These are phyloP conservation scores for Mortierella sp. DNA, from an alignment of 371 early-diverging fungal genomes.

Conservation along the genomic window DNA sequence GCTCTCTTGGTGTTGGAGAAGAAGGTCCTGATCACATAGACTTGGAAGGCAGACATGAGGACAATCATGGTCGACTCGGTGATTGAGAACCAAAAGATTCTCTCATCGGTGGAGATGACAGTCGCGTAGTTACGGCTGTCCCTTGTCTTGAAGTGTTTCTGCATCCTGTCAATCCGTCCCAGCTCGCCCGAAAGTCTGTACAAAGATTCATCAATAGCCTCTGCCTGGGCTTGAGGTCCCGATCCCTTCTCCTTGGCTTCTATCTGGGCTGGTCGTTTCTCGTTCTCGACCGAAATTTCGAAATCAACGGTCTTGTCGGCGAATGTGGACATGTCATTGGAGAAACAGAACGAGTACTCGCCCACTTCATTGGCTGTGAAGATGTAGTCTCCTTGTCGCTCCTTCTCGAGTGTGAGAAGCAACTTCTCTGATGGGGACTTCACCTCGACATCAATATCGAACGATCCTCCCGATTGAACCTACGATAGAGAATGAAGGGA, in stretches of 20 bases:
- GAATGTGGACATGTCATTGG: conserved; percentile 89
- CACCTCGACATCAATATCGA: conserved; percentile 91
- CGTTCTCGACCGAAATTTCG: conserved; percentile 89
- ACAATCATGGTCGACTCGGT: conserved; percentile 80
- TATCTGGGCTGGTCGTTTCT: conserved; percentile 59
- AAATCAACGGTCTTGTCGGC: conserved; percentile 93
- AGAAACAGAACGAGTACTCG: conserved; percentile 94
- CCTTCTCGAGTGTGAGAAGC: conserved; percentile 77
- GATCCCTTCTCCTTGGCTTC: conserved; percentile 47
- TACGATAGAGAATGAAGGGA: conserved; percentile 36
- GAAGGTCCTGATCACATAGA: conserved; percentile 83
- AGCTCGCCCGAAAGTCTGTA: conserved; percentile 67
- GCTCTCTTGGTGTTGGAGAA: conserved; percentile 73
- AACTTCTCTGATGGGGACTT: conserved; percentile 71
- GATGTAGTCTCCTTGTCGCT: conserved; percentile 93
- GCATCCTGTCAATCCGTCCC: conserved; percentile 74
- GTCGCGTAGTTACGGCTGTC: conserved; percentile 91
- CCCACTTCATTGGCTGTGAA: conserved; percentile 84
- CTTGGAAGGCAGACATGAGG: conserved; percentile 85
- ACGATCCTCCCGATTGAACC: conserved; percentile 93
- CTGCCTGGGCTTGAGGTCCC: conserved; percentile 58
- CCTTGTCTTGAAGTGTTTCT: conserved; percentile 86
- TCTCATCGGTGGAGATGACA: conserved; percentile 81
- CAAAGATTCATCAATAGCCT: conserved; percentile 73
- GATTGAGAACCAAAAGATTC: conserved; percentile 91